Base-by-base conservation (phyloP, 352 stramenopile species). In the Phytopythium litorale region DNA sequence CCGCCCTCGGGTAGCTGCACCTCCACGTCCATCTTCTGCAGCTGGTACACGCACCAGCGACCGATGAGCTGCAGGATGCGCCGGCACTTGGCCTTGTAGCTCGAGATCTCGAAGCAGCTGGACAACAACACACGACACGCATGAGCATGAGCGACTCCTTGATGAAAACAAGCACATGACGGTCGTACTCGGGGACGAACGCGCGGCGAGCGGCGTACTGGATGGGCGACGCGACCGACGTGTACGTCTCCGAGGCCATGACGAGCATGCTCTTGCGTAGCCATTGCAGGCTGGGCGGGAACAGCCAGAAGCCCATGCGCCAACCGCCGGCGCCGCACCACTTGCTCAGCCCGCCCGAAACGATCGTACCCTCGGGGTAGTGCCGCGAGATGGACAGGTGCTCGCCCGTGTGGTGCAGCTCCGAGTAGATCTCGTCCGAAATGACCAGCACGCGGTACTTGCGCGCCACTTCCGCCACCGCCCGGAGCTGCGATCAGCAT, bases 231-330 rank as follows among this genome's bases (percentile, higher is more conserved):
- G 85, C 84, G 1, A 96, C 87, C 0, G 85, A 94, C 15, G 87
- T 94, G 70, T 93, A 96, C 18, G 87, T 95, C 73, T 96, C 87
- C 7, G 86, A 95, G 2, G 88, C 88, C 84, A 94, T 94, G 40
- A 94, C 85, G 21, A 95, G 73, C 88, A 96, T 96, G 49, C 76
- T 91, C 60, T 86, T 88, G 28, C 86, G 84, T 19, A 96, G 68
- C 88, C 88, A 96, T 58, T 64, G 65, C 77, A 96, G 77, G 35
- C 69, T 85, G 19, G 74, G 73, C 4, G 86, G 85, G 52, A 96
- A 96, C 4, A 94, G 66, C 84, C 87, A 96, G 60, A 94, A 94
- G 7, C 88, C 88, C 75, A 96, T 91, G 38, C 88, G 84, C 88
- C 88, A 96, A 2, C 88, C 88, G 33, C 88, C 88, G 46, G 88